These are phyloP conservation scores for Aureobasidium leucospermi DNA, from an alignment of 2,329 filamentous ascomycete genomes.

Conservation along the genomic window DNA sequence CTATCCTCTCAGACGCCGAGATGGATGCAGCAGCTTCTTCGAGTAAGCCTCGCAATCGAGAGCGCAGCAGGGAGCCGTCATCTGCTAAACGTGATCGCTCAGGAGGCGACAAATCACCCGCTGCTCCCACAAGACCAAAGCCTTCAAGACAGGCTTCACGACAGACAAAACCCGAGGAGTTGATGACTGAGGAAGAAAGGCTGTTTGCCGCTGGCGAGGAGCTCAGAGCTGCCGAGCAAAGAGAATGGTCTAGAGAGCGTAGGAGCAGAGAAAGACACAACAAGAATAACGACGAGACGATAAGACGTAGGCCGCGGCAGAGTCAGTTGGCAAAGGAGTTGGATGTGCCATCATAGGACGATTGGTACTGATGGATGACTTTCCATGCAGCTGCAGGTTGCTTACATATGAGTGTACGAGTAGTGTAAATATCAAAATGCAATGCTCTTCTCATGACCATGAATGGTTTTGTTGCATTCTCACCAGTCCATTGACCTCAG, in stretches of 20 bases:
- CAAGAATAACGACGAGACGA: slow-evolving; percentile 5
- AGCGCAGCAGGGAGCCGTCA: slow-evolving; percentile 4
- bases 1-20: slow-evolving; percentile 10
- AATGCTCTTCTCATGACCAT: not conserved
- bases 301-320: not conserved
- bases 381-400: too few species aligned
- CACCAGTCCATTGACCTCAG: too few species aligned
- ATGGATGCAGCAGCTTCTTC: not conserved
- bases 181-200: slow-evolving; percentile 13
- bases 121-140: not conserved
- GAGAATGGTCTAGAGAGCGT: slow-evolving; percentile 14
- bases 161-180: slow-evolving; percentile 3
- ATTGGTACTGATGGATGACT: not conserved
- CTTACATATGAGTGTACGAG: not conserved
- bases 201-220: slow-evolving; percentile 15
- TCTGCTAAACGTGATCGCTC: not conserved
- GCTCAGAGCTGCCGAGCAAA: slow-evolving; percentile 15
- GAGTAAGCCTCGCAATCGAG: not conserved
- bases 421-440: not conserved
- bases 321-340: not conserved
- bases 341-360: not conserved
- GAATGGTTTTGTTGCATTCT: too few species aligned
- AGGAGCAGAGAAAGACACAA: slow-evolving; percentile 12
- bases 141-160: not conserved
- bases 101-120: not conserved